Conservation (phyloP, 2,329 filamentous ascomycete species). For the Fusarium xyrophilum region DNA sequence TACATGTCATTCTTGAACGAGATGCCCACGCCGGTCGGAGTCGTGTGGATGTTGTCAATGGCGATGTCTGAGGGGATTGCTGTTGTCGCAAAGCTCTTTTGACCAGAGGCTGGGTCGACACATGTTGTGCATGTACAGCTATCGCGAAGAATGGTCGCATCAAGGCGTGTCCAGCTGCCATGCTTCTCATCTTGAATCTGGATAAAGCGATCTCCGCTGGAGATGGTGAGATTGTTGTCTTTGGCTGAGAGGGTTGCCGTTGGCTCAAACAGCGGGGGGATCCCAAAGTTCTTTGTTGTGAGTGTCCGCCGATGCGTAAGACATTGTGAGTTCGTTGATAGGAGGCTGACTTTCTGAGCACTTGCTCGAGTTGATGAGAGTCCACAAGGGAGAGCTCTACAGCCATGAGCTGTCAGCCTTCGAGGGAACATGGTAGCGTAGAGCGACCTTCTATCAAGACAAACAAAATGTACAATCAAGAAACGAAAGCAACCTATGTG, state of each 20-base stretch:
- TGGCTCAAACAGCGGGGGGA: slow-evolving; percentile 25
- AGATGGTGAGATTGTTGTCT: slow-evolving; percentile 31
- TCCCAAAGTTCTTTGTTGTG: slow-evolving; percentile 12
- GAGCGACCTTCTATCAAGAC: background rate
- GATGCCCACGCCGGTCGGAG: slow-evolving; percentile 58
- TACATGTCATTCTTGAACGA: slow-evolving; percentile 62
- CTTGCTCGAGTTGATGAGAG: slow-evolving; percentile 26
- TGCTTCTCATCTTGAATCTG: slow-evolving; percentile 35
- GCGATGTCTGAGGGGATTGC: slow-evolving; percentile 49
- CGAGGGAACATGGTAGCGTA: slow-evolving; percentile 20
- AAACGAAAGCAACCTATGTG: background rate
- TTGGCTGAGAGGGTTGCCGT: slow-evolving; percentile 1
- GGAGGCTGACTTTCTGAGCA: slow-evolving; percentile 12
- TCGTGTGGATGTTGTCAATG: slow-evolving; percentile 43
- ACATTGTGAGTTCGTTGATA: background rate
- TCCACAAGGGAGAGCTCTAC: slow-evolving; percentile 7
- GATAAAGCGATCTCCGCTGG: slow-evolving; percentile 40
- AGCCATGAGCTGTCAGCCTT: slow-evolving; percentile 17
- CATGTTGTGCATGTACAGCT: slow-evolving; percentile 61
- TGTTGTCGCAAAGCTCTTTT: slow-evolving; percentile 59
- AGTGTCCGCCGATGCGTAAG: background rate
- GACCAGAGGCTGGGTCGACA: slow-evolving; percentile 64
- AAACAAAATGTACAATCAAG: background rate
- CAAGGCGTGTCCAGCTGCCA: slow-evolving; percentile 38
- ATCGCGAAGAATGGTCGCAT: slow-evolving; percentile 56